Evolutionary conservation across 1,284 basidiomycete genomes (phyloP).

Genomic region (Chondrostereum purpureum): DNA sequence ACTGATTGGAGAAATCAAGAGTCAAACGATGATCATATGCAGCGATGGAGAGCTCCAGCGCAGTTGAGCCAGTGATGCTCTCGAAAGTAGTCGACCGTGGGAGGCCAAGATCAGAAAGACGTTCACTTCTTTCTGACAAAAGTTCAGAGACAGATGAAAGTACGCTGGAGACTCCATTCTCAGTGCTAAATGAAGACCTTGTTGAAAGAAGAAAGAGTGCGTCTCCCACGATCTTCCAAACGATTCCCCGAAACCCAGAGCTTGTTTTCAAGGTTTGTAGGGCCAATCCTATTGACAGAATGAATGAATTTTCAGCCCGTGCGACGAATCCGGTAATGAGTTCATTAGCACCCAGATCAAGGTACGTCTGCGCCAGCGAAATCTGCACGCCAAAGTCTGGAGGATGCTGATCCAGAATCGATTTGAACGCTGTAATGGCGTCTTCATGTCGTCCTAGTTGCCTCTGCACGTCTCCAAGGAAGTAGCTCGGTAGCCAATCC

Average conservation of each 20-base stretch:
- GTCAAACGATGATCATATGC: conserved; percentile 72
- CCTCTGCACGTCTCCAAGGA: conserved; percentile 82
- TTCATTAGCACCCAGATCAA: conserved; percentile 70
- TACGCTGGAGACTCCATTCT: conserved; percentile 28
- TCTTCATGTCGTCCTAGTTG: conserved; percentile 73
- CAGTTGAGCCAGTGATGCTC: conserved; percentile 30
- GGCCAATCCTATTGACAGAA: conserved; percentile 50
- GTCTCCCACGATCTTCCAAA: conserved; percentile 87
- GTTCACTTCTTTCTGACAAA: conserved; percentile 32
- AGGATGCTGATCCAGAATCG: conserved; percentile 52
- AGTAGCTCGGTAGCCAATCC: conserved; percentile 83
- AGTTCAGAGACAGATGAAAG: conserved; percentile 32
- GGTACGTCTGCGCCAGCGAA: conserved; percentile 68
- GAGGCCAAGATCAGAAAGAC: conserved; percentile 36
- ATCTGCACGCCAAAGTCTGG: conserved; percentile 67
- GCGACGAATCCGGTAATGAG: conserved; percentile 63
- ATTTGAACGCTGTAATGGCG: conserved; percentile 65
- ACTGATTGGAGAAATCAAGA: conserved; percentile 57
- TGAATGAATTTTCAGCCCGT: conserved; percentile 71
- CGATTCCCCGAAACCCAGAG: conserved; percentile 61
- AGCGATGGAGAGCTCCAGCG: conserved; percentile 55
- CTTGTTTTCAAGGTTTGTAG: conserved; percentile 50
- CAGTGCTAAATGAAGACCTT: conserved; percentile 36
- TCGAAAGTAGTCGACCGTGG: conserved; percentile 19
- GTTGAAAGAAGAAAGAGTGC: conserved; percentile 63